A percentile compares a stretch with the other conserved stretches of the same genome.
phyloP scores from a whole-genome alignment of 208 protist species.

The Vickermania spadyakhi region DNA sequence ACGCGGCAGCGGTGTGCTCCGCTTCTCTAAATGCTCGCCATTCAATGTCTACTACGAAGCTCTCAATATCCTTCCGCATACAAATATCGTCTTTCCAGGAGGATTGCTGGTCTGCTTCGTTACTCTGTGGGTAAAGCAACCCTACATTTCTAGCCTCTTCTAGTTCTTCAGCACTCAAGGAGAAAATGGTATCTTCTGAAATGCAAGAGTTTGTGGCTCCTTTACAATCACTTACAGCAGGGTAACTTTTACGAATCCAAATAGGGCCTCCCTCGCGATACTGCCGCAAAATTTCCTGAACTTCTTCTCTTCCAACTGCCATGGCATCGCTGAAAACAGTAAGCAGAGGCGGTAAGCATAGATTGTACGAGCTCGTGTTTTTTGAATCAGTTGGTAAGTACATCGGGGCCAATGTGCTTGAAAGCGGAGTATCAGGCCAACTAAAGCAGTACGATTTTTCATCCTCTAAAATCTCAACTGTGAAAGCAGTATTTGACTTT shows the following conservation, averaged over 20 bases:
- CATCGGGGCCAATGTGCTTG: slow-evolving; percentile 12
- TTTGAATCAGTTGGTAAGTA: no score
- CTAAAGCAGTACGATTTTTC: slow-evolving; percentile 78
- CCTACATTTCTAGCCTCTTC: slow-evolving; percentile 20
- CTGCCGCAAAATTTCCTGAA: no score
- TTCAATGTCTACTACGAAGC: slow-evolving; percentile 49
- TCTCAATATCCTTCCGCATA: slow-evolving; percentile 26
- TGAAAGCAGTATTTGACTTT: slow-evolving; percentile 27
- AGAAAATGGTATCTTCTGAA: slow-evolving; percentile 65
- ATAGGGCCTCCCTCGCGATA: no score
- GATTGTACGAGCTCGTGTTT: no score
- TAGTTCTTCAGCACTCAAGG: slow-evolving; percentile 33
- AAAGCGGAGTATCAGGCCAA: slow-evolving; percentile 57
- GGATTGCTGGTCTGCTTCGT: slow-evolving; percentile 4
- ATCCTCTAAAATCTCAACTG: slow-evolving; percentile 43
- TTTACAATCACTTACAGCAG: no score
- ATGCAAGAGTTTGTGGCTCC: no score
- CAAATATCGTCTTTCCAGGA: background rate
- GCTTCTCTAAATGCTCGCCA: slow-evolving; percentile 62
- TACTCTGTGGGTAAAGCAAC: slow-evolving; percentile 9
- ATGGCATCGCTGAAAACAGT: background rate
- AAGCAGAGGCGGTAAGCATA: background rate
- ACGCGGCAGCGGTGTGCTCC: slow-evolving; percentile 44
- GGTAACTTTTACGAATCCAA: no score
- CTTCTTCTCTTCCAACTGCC: no score